A percentile compares a stretch with the other conserved stretches of the same genome.
These are phyloP conservation scores for Globisporangium paroecandrum DNA, from an alignment of 352 stramenopile genomes.

Conservation along the genomic window DNA sequence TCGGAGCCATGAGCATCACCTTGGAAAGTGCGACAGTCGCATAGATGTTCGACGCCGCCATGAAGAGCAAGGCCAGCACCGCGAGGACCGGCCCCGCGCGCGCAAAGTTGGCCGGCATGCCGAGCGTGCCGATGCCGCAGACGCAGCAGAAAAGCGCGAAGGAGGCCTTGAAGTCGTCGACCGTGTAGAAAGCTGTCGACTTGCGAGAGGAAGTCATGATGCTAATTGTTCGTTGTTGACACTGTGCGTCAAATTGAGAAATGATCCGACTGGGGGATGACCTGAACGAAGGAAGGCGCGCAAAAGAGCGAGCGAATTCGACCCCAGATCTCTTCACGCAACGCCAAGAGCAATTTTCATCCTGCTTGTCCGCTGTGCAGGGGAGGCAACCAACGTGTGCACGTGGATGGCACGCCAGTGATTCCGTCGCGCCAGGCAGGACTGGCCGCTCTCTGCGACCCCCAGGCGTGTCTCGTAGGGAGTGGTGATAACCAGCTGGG, in stretches of 20 bases:
- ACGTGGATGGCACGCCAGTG: constrained; percentile 8
- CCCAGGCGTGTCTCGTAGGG: constrained; percentile 10
- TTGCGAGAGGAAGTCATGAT: constrained; percentile 12
- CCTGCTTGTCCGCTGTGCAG: neutral
- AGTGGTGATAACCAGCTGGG: constrained; percentile 9
- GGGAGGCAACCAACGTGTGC: constrained; percentile 8
- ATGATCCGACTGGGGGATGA: constrained; percentile 1
- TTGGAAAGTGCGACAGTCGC: constrained; percentile 42
- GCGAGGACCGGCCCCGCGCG: constrained; percentile 43
- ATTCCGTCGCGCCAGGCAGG: neutral
- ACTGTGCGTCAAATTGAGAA: constrained; percentile 4
- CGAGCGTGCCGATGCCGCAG: constrained; percentile 56
- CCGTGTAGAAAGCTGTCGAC: constrained; percentile 33
- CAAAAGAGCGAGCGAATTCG: neutral
- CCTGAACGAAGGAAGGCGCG: neutral
- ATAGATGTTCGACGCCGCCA: constrained; percentile 50
- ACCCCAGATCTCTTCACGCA: constrained; percentile 3
- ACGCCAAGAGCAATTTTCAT: neutral
- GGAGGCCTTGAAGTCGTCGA: constrained; percentile 41
- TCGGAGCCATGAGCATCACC: constrained; percentile 44
- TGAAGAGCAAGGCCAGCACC: constrained; percentile 43
- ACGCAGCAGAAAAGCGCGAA: constrained; percentile 54
- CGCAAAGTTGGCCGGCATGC: constrained; percentile 51
- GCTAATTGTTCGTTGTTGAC: neutral
- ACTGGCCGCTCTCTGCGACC: constrained; percentile 5